Base-by-base conservation (phyloP, 495 filamentous ascomycete genomes). In the Hypoxylon trugodes region DNA sequence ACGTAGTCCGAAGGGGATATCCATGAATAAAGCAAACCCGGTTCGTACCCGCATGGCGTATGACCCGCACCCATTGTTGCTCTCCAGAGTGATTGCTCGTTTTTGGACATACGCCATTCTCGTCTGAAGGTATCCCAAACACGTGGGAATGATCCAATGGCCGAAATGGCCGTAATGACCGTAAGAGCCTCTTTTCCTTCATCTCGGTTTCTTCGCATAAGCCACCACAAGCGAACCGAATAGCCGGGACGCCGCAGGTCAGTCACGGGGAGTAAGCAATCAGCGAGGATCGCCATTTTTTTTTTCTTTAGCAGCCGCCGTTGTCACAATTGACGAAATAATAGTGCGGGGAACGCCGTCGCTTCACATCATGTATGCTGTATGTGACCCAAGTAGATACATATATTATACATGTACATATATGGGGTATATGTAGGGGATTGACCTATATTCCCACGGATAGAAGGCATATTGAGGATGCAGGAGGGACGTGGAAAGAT, bases 321-420 rank as follows among this genome's bases (percentile, higher is more conserved):
- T 61, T 52, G 53, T 42, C 37, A 48, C 19, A 30, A 8, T 8
- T 12, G 38, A 41, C 25, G 24, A 57, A 52, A n/a, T n/a, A n/a
- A n/a, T n/a, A 38, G 32, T 61, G 57, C 57, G 63, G 63, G 57
- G 63, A 58, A 52, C 26, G 43, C 63, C 45, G 51, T 66, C 18
- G 46, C 63, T 40, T 66, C 46, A 55, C 57, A 66, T 66, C 60
- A n/a, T n/a, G n/a, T n/a, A n/a, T n/a, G n/a, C n/a, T 66, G 56
- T 66, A 66, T 45, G 56, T 53, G 56, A 60, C 42, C 19, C 12
- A 26, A 51, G 55, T 58, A 58, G 10, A 21, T 43, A 51, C 13
- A 15, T 18, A 18, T 16, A 4, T 13, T 1, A 10, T 58, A 40
- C n/a, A 26, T 59, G 55, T 58, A 58, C 15, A 21, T 43, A 51